These are phyloP conservation scores for Fragaria iinumae DNA, from an alignment of 306 rosid genomes.

Conservation along the genomic window DNA sequence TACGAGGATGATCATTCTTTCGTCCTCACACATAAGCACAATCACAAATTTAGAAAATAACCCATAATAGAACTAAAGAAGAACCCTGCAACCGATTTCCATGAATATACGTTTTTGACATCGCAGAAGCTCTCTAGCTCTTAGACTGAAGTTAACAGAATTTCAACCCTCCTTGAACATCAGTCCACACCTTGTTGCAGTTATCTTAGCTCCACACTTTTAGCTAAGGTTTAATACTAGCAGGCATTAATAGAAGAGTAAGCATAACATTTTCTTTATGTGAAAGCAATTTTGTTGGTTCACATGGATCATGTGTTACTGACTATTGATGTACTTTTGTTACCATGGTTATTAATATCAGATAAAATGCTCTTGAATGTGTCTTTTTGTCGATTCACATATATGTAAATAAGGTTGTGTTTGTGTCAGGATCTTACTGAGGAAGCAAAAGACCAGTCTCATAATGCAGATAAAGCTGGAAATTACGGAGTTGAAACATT, in stretches of 20 bases:
- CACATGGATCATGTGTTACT: neutral
- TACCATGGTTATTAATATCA: neutral
- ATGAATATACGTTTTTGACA: neutral
- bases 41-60: neutral
- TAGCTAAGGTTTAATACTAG: neutral
- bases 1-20: neutral
- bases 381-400: neutral
- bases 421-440: slow-evolving; percentile 57
- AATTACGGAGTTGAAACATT: slow-evolving; percentile 38
- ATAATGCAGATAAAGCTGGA: slow-evolving; percentile 44
- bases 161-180: neutral
- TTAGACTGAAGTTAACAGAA: neutral
- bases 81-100: neutral
- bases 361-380: neutral
- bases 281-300: neutral
- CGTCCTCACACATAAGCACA: neutral
- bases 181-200: neutral
- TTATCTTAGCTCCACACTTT: neutral
- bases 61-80: neutral
- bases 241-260: neutral
- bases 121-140: neutral
- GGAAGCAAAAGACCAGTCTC: slow-evolving; percentile 40
- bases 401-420: slow-evolving; percentile 8
- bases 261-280: neutral
- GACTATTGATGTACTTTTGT: neutral